These are phyloP conservation scores for Skeletonema costatum DNA, from an alignment of 108 stramenopile genomes.

Conservation along the genomic window DNA sequence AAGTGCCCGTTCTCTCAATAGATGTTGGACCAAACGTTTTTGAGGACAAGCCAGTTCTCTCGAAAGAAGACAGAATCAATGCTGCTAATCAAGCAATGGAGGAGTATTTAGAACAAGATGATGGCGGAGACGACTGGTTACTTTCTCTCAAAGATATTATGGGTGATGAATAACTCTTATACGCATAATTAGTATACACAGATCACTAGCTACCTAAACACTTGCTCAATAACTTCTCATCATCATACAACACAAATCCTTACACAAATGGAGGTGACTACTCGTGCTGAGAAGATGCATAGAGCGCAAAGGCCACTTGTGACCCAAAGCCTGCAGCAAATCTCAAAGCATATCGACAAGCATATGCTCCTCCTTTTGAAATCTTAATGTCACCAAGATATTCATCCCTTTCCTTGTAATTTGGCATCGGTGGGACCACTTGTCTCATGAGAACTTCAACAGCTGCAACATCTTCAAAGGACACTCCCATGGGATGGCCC, in stretches of 20 bases:
- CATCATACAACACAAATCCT: background rate
- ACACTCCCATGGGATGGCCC: constrained; percentile 97
- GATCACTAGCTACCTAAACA: background rate
- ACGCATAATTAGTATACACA: background rate
- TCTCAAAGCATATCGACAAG: constrained; percentile 90
- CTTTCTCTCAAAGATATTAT: constrained; percentile 52
- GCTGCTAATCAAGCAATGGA: constrained; percentile 69
- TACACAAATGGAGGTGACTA: constrained; percentile 14
- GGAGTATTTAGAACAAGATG: constrained; percentile 72
- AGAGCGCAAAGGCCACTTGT: constrained; percentile 95
- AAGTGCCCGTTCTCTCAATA: background rate
- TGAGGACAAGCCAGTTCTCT: constrained; percentile 33
- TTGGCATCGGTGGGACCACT: constrained; percentile 89
- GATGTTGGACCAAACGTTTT: constrained; percentile 14
- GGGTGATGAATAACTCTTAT: constrained; percentile 33
- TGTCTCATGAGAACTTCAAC: constrained; percentile 90
- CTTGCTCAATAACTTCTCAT: background rate
- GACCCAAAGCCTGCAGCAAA: constrained; percentile 97
- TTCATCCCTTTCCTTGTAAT: constrained; percentile 83
- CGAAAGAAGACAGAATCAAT: constrained; percentile 28
- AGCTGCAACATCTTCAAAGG: constrained; percentile 95
- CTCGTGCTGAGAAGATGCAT: constrained; percentile 76
- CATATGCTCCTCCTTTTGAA: constrained; percentile 89
- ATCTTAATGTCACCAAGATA: constrained; percentile 90
- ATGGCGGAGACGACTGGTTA: constrained; percentile 74